Base-by-base conservation (phyloP, 257 asterid species). In the Vinca minor region DNA sequence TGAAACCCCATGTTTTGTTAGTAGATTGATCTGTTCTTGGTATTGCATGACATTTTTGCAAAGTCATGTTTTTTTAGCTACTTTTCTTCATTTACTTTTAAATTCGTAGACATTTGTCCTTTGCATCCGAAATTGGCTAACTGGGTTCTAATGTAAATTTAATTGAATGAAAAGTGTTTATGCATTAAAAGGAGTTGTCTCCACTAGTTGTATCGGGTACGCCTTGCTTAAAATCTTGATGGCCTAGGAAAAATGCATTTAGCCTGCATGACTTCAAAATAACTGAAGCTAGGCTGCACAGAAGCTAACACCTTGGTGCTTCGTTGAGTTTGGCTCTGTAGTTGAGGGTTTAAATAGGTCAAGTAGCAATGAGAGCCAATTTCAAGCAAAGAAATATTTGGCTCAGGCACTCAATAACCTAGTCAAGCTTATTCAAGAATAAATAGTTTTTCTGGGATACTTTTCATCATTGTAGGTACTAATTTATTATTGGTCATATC, bases 41-140 rank as follows among this genome's bases (percentile, higher is more conserved):
- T 46, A 46, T 46, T 18, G 53, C 25, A 46, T 44, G 49, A 44
- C 17, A 8, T 1, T 14, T 44, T 44, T 44, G 49, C 49, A 44
- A 44, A 44, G 49, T 44, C 49, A 14, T 44, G 53, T 25, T 46
- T 25, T 46, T 46, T 46, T 46, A n/a, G 25, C 15, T 45, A 1
- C 11, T 5, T 18, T n/a, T 46, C 26, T 46, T 46, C 10, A n/a
- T 46, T 46, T 46, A 10, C 53, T n/a, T 46, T 18, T 46, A 17
- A 45, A 46, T 46, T 2, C 25, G 0, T 7, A 17, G 25, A 46
- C 53, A 8, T n/a, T 46, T 46, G 25, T 46, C 25, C 53, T 46
- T 46, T n/a, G 25, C 53, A 46, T 46, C 53, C n/a, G 49, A 44
- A 44, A 44, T 44, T 44, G 53, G 53, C 53, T 46, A n/a, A 15